These are phyloP conservation scores for Nannochloris sp. DNA, from an alignment of 139 green algal species.

Conservation along the genomic window DNA sequence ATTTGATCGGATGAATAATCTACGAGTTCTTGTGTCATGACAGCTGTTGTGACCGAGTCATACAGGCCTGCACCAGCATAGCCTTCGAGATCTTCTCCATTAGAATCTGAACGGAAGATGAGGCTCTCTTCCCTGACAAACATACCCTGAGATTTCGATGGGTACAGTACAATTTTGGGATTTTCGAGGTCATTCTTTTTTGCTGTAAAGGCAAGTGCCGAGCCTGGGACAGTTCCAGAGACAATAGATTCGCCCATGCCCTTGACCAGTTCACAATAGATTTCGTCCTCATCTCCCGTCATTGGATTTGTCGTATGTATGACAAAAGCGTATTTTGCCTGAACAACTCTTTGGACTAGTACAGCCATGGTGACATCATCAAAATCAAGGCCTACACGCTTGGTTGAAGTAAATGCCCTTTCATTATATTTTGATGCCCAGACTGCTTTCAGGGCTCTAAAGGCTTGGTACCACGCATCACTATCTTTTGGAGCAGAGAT, in stretches of 20 bases:
- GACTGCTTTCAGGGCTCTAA: slow-evolving; percentile 53
- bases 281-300: slow-evolving; percentile 57
- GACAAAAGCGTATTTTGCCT: slow-evolving; percentile 93
- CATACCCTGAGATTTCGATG: slow-evolving; percentile 83
- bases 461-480: slow-evolving; percentile 12
- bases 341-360: slow-evolving; percentile 86
- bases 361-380: slow-evolving; percentile 95
- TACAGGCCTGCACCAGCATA: slow-evolving; percentile 90
- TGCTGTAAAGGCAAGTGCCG: slow-evolving; percentile 71
- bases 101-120: slow-evolving; percentile 70
- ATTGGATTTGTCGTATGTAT: slow-evolving; percentile 97
- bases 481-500: slow-evolving; percentile 56
- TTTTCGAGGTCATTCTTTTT: slow-evolving; percentile 61
- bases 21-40: slow-evolving; percentile 40
- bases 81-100: slow-evolving; percentile 92
- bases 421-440: slow-evolving; percentile 99
- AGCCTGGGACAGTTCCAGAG: slow-evolving; percentile 81
- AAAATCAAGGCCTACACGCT: slow-evolving; percentile 79
- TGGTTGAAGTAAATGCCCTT: slow-evolving; percentile 65
- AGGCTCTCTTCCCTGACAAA: slow-evolving; percentile 57
- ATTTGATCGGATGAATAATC: slow-evolving; percentile 78
- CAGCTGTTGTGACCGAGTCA: slow-evolving; percentile 90
- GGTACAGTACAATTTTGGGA: slow-evolving; percentile 73
- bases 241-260: slow-evolving; percentile 94
- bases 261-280: slow-evolving; percentile 93